Conservation (phyloP, 1,284 basidiomycete species). For the Pholiota adiposa region DNA sequence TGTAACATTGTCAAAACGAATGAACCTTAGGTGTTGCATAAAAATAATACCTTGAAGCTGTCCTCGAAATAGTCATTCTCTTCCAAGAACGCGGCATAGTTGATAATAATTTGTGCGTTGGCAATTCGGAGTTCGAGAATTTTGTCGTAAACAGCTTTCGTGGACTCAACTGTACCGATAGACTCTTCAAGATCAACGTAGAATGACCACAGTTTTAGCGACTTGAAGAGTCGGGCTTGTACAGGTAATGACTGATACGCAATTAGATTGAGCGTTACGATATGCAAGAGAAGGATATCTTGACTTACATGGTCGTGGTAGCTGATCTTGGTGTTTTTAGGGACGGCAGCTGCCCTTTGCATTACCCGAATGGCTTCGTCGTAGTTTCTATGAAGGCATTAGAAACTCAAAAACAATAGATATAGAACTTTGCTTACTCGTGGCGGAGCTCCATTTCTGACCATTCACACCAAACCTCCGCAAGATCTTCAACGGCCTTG, state of each 20-base stretch:
- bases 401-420: conserved; percentile 16
- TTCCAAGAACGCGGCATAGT: conserved; percentile 96
- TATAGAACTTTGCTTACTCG: conserved; percentile 62
- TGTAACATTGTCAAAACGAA: conserved; percentile 29
- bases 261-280: not conserved
- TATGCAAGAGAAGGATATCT: not conserved
- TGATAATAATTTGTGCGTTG: conserved; percentile 97
- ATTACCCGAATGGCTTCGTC: conserved; percentile 94
- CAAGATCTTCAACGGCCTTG: conserved; percentile 96
- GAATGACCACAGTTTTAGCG: conserved; percentile 98
- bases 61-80: conserved; percentile 99
- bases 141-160: conserved; percentile 95
- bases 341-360: conserved; percentile 92
- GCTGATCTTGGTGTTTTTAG: conserved; percentile 89
- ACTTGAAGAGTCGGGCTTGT: conserved; percentile 95
- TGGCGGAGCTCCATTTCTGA: conserved; percentile 97
- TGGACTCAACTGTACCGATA: conserved; percentile 90
- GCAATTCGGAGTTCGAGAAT: conserved; percentile 97
- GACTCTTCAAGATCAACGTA: conserved; percentile 98
- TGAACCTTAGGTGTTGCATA: not conserved
- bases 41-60: conserved; percentile 82
- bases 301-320: conserved; percentile 92
- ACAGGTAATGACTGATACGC: conserved; percentile 71
- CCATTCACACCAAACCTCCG: conserved; percentile 99
- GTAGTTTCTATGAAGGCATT: conserved; percentile 72